Percentiles rank a stretch among this genome's conserved stretches.
Evolutionary conservation across 1,284 basidiomycete species (phyloP).

Genomic region (Cryptococcus sp.): DNA sequence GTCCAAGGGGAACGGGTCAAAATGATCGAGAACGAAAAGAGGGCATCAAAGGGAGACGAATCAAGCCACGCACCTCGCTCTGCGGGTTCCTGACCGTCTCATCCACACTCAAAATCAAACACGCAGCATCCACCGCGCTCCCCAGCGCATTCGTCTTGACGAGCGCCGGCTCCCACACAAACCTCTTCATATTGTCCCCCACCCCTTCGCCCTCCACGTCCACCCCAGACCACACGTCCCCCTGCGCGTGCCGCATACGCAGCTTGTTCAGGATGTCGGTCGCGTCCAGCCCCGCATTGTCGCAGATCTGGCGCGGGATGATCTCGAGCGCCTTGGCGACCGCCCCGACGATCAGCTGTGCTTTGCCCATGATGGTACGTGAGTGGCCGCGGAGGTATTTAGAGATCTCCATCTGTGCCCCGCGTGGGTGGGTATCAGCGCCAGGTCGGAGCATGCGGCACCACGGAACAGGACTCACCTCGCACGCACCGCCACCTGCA

Average conservation of each 20-base stretch:
- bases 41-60: neutral
- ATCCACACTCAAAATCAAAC: constrained; percentile 88
- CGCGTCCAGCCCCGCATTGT: constrained; percentile 97
- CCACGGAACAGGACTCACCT: constrained; percentile 58
- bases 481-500: constrained; percentile 94
- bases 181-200: constrained; percentile 91
- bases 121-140: constrained; percentile 93
- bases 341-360: constrained; percentile 89
- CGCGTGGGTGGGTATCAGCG: neutral
- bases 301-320: constrained; percentile 96
- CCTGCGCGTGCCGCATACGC: constrained; percentile 91
- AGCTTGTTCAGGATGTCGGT: constrained; percentile 97
- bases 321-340: constrained; percentile 97
- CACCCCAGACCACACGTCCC: constrained; percentile 84
- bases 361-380: constrained; percentile 90
- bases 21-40: neutral
- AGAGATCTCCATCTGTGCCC: constrained; percentile 84
- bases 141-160: constrained; percentile 94
- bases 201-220: constrained; percentile 93
- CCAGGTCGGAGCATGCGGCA: neutral
- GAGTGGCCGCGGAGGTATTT: constrained; percentile 87
- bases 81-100: constrained; percentile 93
- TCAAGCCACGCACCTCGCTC: constrained; percentile 74
- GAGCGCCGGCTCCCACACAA: constrained; percentile 96
- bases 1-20: constrained; percentile 19